These are phyloP conservation scores for Fusarium graminum DNA, from an alignment of 2,329 filamentous ascomycete genomes.

Conservation along the genomic window DNA sequence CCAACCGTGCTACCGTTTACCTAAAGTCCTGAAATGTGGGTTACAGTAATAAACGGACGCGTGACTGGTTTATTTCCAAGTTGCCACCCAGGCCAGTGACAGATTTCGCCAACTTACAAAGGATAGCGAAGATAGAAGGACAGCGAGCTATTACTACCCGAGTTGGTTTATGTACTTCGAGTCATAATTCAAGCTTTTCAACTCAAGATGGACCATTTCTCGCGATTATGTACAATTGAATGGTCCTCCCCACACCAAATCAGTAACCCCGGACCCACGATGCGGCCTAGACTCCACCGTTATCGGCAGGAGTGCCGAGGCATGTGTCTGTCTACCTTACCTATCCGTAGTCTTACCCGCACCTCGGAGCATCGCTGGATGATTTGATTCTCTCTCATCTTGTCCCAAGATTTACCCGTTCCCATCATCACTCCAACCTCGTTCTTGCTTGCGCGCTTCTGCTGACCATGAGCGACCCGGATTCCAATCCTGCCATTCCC, in stretches of 20 bases:
- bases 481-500: slow-evolving; percentile 51
- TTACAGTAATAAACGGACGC: slow-evolving; percentile 29
- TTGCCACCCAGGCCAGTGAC: background rate
- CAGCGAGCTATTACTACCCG: background rate
- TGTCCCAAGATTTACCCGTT: background rate
- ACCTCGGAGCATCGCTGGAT: slow-evolving; percentile 27
- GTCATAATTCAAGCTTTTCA: background rate
- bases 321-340: slow-evolving; percentile 40
- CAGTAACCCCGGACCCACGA: slow-evolving; percentile 22
- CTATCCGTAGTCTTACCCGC: slow-evolving; percentile 46
- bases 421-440: background rate
- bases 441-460: background rate
- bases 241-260: slow-evolving; percentile 20
- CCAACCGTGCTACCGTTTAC: slow-evolving; percentile 32
- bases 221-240: background rate
- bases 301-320: slow-evolving; percentile 46
- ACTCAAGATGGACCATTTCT: background rate
- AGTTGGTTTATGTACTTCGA: background rate
- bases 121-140: background rate
- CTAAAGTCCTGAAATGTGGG: background rate
- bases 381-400: slow-evolving; percentile 12
- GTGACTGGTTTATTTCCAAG: background rate
- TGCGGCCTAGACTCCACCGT: slow-evolving; percentile 36
- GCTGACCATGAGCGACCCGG: slow-evolving; percentile 53
- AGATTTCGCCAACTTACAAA: background rate